phyloP scores from a whole-genome alignment of 1,284 basidiomycete genomes.

The Spongiforma sp. region DNA sequence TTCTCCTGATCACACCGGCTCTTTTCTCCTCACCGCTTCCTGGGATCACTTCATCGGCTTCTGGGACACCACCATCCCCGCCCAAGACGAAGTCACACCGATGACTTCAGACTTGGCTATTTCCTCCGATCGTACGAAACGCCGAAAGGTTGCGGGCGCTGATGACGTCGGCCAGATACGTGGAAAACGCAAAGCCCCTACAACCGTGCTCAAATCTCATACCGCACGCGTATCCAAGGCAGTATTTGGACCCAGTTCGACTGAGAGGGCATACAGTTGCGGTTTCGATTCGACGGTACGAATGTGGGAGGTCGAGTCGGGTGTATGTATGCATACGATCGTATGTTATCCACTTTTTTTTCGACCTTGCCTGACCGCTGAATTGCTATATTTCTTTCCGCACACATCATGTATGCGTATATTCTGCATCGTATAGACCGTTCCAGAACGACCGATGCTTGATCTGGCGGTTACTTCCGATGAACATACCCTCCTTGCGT shows the following conservation, averaged over 20 bases:
- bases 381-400: not conserved
- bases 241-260: slow-evolving; percentile 46
- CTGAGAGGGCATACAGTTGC: slow-evolving; percentile 62
- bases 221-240: slow-evolving; percentile 73
- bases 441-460: slow-evolving; percentile 74
- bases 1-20: slow-evolving; percentile 55
- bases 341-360: slow-evolving; percentile 7
- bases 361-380: no score
- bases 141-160: slow-evolving; percentile 52
- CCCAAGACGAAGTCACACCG: slow-evolving; percentile 62
- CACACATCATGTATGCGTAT: no score
- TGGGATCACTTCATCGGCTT: slow-evolving; percentile 62
- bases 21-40: slow-evolving; percentile 44
- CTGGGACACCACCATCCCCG: slow-evolving; percentile 71
- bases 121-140: slow-evolving; percentile 58
- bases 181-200: slow-evolving; percentile 64
- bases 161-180: slow-evolving; percentile 36
- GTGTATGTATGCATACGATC: slow-evolving; percentile 70
- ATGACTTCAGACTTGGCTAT: slow-evolving; percentile 18
- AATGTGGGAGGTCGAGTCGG: slow-evolving; percentile 73
- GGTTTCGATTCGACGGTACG: slow-evolving; percentile 80
- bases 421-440: no score
- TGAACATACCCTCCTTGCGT: slow-evolving; percentile 53
- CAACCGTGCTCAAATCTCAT: slow-evolving; percentile 74
- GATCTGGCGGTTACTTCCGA: slow-evolving; percentile 53